Evolutionary conservation across 495 filamentous ascomycete genomes (phyloP), one percentile per base, ranked within the genome.

Genomic region (Venustampulla echinocandica): DNA sequence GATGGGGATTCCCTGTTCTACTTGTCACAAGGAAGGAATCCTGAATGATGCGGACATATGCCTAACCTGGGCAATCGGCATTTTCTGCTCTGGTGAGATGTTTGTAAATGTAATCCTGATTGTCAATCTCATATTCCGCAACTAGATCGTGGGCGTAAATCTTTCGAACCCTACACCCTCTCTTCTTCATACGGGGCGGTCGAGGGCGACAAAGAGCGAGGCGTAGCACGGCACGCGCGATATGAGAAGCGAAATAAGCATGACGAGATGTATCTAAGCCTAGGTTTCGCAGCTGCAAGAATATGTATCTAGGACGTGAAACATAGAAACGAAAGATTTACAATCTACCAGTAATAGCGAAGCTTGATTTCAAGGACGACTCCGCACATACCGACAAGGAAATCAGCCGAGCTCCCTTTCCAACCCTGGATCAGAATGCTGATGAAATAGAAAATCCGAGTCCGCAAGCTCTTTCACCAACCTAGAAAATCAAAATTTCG

Each of bases 181-280:
- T 56, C 53, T 49, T 56, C 53, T 53, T 56, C 53, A 42, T 53
- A 42, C 44, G 39, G 44, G 46, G 41, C 39, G 42, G 48, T 25
- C 28, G 48, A 45, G 41, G 48, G 39, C 46, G 48, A 51, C 33
- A 45, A 46, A 20, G 41, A 37, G 48, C 48, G 42, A 30, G 36
- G 41, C 42, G 42, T 38, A 45, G 46, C 48, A 34, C 48, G 28
- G 48, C 33, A 6, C 27, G 48, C 25, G 42, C 41, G 42, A 51
- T 20, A 45, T 41, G 38, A 44, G 47, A 49, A 49, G 48, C 38
- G 42, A 40, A 45, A 46, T 22, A 40, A 24, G 38, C 22, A 46
- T 46, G 34, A 34, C 42, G 42, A 46, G 48, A 46, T 51, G 32
- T 51, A 46, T 46, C 32, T 23, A 45, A 45, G 42, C 32, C 30